phyloP scores from a whole-genome alignment of 2,329 filamentous ascomycete species.

The Colletotrichum lupini region DNA sequence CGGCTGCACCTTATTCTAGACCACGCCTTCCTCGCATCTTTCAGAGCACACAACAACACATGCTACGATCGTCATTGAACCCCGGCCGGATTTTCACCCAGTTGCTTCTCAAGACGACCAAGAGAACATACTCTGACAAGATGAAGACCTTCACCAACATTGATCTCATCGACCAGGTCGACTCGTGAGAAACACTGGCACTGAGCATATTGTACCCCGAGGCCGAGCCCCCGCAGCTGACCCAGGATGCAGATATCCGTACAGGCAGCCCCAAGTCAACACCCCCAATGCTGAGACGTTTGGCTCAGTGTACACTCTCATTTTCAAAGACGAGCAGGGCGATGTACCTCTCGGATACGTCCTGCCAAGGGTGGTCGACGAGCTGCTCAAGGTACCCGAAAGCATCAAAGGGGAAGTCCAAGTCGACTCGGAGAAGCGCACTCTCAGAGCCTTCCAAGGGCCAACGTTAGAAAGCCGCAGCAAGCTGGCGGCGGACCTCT shows the following conservation, averaged over 20 bases:
- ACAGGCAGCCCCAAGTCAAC: slow-evolving; percentile 66
- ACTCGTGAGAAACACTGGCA: slow-evolving; percentile 57
- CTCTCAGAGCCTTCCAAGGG: slow-evolving; percentile 71
- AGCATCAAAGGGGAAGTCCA: slow-evolving; percentile 67
- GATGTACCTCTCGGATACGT: slow-evolving; percentile 73
- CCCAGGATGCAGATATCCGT: slow-evolving; percentile 74
- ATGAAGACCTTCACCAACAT: slow-evolving; percentile 52
- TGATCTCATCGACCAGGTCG: slow-evolving; percentile 64
- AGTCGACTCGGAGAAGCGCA: slow-evolving; percentile 69
- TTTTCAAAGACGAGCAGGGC: slow-evolving; percentile 72
- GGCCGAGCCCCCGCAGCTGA: slow-evolving; percentile 2
- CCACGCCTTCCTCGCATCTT: neutral
- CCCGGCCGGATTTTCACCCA: neutral
- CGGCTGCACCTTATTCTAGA: neutral
- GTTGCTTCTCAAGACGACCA: slow-evolving; percentile 5
- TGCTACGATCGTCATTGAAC: neutral
- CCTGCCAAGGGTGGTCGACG: slow-evolving; percentile 60
- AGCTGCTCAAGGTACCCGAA: slow-evolving; percentile 59
- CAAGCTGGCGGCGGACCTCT: slow-evolving; percentile 63
- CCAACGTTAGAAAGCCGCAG: slow-evolving; percentile 73
- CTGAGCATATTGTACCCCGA: neutral
- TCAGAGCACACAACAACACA: neutral
- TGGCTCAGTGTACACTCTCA: slow-evolving; percentile 73
- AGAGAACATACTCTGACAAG: slow-evolving; percentile 25
- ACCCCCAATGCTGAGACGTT: slow-evolving; percentile 64